Percentiles rank a stretch among this genome's conserved stretches.
phyloP scores from a whole-genome alignment of 2,329 filamentous ascomycete species.

The Colletotrichum sojae region DNA sequence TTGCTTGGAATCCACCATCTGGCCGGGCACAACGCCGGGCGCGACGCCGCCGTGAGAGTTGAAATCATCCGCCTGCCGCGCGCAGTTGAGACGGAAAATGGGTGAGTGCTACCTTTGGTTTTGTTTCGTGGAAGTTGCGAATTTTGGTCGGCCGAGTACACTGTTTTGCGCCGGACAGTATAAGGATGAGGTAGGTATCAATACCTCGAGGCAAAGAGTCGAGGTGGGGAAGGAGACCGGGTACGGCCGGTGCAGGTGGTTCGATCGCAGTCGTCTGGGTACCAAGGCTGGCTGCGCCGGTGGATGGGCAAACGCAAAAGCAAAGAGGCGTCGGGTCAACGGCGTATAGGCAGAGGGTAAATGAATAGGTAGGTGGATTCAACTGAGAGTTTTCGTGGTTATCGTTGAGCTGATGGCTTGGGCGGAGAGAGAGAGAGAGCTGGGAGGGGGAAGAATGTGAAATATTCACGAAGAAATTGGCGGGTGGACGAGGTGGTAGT shows the following conservation, averaged over 20 bases:
- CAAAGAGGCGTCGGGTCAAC: no score
- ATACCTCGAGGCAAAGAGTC: no score
- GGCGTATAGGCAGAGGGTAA: no score
- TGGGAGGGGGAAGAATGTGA: slow-evolving; percentile 9
- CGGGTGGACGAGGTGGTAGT: neutral
- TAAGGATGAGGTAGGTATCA: no score
- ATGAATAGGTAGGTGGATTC: no score
- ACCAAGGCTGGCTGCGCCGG: neutral
- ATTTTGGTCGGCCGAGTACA: no score
- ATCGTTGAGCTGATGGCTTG: slow-evolving; percentile 14
- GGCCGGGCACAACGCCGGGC: neutral
- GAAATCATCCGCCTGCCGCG: neutral
- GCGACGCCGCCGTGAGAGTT: neutral
- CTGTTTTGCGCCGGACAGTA: no score
- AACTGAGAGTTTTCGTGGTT: neutral
- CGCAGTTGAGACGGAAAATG: no score
- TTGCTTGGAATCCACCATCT: neutral
- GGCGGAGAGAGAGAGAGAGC: slow-evolving; percentile 6
- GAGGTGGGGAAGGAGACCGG: slow-evolving; percentile 24
- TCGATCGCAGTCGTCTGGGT: slow-evolving; percentile 19
- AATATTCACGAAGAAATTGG: neutral
- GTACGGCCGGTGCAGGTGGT: neutral
- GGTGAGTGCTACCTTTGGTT: slow-evolving; percentile 20
- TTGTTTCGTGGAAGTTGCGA: no score
- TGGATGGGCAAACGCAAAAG: no score